Evolutionary conservation across 345 rosid genomes (phyloP).

Genomic region (Reutealis trisperma): DNA sequence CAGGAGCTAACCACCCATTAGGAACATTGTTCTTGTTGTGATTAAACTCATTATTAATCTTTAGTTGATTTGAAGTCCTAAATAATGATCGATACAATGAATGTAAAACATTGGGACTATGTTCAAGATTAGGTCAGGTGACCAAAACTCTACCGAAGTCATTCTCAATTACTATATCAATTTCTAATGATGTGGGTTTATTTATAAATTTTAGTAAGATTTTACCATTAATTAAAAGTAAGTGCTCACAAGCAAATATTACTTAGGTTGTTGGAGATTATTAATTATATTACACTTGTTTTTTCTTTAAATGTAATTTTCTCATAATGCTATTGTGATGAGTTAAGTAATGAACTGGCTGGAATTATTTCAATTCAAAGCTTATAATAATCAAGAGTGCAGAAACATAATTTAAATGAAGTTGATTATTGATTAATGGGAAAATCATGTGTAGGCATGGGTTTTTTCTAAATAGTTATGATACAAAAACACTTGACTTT

Average conservation of each 20-base stretch:
- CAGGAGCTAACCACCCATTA: slow-evolving; percentile 10
- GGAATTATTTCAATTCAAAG: too few species aligned
- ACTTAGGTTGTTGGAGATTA: background rate
- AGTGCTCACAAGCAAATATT: too few species aligned
- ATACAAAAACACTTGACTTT: slow-evolving; percentile 22
- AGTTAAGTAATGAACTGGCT: too few species aligned
- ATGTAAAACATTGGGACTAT: too few species aligned
- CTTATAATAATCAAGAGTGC: too few species aligned
- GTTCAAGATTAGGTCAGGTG: background rate
- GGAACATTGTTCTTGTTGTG: background rate
- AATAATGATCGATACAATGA: background rate
- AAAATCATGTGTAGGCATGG: background rate
- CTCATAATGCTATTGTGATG: background rate
- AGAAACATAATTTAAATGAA: background rate
- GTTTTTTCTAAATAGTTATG: background rate
- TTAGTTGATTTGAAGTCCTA: slow-evolving; percentile 16
- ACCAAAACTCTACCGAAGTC: background rate
- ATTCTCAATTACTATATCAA: background rate
- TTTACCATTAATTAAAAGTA: too few species aligned
- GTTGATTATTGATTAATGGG: background rate
- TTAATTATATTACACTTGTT: background rate
- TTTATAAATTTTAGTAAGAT: background rate
- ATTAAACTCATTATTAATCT: slow-evolving; percentile 1
- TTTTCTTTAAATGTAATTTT: too few species aligned
- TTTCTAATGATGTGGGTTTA: background rate